phyloP scores from a whole-genome alignment of 306 rosid species.

The Psophocarpus tetragonolobus region DNA sequence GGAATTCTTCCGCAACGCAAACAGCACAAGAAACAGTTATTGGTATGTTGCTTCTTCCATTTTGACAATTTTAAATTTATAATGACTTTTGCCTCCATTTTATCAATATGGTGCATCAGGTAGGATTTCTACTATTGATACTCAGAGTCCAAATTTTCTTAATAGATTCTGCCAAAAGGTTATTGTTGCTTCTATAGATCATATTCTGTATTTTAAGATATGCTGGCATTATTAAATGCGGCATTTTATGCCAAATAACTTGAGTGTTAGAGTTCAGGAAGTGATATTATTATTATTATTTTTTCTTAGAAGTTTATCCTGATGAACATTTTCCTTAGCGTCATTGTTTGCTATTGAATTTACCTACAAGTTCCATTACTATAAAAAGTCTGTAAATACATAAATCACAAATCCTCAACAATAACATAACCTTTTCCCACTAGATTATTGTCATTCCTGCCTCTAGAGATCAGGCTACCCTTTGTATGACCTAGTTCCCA shows the following conservation, averaged over 20 bases:
- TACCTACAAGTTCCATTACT: neutral
- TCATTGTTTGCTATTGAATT: slow-evolving; percentile 16
- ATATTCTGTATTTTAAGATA: slow-evolving; percentile 8
- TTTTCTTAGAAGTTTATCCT: neutral
- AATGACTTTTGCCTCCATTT: slow-evolving; percentile 17
- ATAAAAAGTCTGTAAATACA: neutral
- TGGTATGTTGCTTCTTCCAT: slow-evolving; percentile 55
- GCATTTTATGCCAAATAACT: neutral
- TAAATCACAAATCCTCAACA: neutral
- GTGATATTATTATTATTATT: neutral
- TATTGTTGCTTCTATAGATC: neutral
- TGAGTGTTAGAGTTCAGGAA: neutral
- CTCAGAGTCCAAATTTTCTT: neutral
- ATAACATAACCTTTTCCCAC: neutral
- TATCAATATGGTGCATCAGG: slow-evolving; percentile 17
- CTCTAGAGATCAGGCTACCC: neutral
- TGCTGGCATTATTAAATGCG: neutral
- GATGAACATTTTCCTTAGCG: slow-evolving; percentile 12
- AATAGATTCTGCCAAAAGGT: neutral
- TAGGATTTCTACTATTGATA: slow-evolving; percentile 22
- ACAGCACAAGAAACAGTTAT: slow-evolving; percentile 80
- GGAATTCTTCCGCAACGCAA: slow-evolving; percentile 97
- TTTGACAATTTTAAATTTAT: slow-evolving; percentile 13
- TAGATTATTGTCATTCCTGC: neutral
- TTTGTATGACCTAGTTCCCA: neutral